phyloP scores from a whole-genome alignment of 495 filamentous ascomycete genomes.

The Neurospora cerealis region DNA sequence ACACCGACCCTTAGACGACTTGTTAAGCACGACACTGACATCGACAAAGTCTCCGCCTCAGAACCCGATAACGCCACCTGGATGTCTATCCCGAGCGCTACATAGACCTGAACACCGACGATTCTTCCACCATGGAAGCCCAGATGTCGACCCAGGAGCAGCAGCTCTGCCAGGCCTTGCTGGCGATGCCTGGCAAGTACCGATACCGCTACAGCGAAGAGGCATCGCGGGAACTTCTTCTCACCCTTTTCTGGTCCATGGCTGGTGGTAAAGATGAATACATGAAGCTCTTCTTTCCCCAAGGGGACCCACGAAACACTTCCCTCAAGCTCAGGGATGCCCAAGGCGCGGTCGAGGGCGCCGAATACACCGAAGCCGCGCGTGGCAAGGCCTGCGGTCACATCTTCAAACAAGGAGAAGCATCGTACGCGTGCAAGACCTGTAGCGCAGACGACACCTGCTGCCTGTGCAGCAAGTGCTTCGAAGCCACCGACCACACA shows the following conservation, averaged over 20 bases:
- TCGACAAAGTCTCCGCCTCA: background rate
- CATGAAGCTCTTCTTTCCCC: slow-evolving; percentile 68
- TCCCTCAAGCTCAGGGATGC: slow-evolving; percentile 68
- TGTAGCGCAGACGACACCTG: slow-evolving; percentile 83
- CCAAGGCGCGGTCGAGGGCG: slow-evolving; percentile 85
- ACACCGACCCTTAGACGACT: background rate
- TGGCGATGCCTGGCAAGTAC: slow-evolving; percentile 58
- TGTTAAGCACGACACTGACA: background rate
- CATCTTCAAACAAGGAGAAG: slow-evolving; percentile 88
- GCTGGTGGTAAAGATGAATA: slow-evolving; percentile 62
- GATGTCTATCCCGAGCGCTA: background rate
- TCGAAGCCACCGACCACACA: slow-evolving; percentile 91
- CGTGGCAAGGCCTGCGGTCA: slow-evolving; percentile 94
- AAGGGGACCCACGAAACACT: slow-evolving; percentile 32
- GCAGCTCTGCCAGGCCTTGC: slow-evolving; percentile 66
- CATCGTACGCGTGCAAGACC: slow-evolving; percentile 86
- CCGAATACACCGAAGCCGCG: slow-evolving; percentile 88
- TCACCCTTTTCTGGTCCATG: slow-evolving; percentile 77
- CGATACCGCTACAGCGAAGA: slow-evolving; percentile 60
- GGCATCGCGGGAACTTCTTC: slow-evolving; percentile 59
- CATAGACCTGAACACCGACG: slow-evolving; percentile 1
- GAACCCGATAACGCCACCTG: background rate
- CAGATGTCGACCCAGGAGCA: slow-evolving; percentile 62
- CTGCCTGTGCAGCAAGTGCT: slow-evolving; percentile 81
- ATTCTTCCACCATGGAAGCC: slow-evolving; percentile 25